A percentile compares a stretch with the other conserved stretches of the same genome.
phyloP scores from a whole-genome alignment of 1,139 yeast species.

The Yamadazyma spencermartinsiae region DNA sequence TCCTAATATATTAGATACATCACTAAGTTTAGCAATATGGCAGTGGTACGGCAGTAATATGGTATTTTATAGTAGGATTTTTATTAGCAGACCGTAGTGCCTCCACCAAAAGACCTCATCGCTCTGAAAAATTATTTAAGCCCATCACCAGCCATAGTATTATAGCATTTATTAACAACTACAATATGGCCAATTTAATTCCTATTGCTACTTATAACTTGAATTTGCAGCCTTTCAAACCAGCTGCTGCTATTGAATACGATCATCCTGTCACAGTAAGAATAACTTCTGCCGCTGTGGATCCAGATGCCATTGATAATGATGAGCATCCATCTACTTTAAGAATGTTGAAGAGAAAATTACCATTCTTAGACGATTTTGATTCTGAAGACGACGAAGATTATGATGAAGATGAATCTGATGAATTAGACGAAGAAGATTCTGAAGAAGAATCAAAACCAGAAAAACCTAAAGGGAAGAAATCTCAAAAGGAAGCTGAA shows the following conservation, averaged over 20 bases:
- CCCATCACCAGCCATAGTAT: no score
- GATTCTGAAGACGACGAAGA: slow-evolving; percentile 42
- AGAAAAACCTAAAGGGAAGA: slow-evolving; percentile 21
- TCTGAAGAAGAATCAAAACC: slow-evolving; percentile 23
- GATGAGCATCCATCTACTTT: slow-evolving; percentile 85
- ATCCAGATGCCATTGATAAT: slow-evolving; percentile 80
- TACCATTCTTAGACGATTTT: slow-evolving; percentile 51
- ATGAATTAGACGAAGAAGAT: slow-evolving; percentile 43
- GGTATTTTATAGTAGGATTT: no score
- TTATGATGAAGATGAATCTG: slow-evolving; percentile 53
- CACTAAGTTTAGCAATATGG: no score
- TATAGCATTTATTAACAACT: slow-evolving; percentile 8
- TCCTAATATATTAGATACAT: no score
- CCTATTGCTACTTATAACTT: slow-evolving; percentile 87
- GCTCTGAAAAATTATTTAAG: slow-evolving; percentile 9
- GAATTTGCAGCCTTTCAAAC: slow-evolving; percentile 81
- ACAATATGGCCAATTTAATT: slow-evolving; percentile 61
- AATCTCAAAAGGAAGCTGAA: slow-evolving; percentile 12
- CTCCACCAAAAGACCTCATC: slow-evolving; percentile 8
- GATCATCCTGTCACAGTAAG: slow-evolving; percentile 88
- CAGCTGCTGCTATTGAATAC: slow-evolving; percentile 82
- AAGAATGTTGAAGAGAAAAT: slow-evolving; percentile 77
- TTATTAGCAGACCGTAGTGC: no score
- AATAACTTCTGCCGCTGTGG: slow-evolving; percentile 92
- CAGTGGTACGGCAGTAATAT: no score